Base-by-base conservation (phyloP, 305 asterid genomes). In the Fraxinus floribunda region DNA sequence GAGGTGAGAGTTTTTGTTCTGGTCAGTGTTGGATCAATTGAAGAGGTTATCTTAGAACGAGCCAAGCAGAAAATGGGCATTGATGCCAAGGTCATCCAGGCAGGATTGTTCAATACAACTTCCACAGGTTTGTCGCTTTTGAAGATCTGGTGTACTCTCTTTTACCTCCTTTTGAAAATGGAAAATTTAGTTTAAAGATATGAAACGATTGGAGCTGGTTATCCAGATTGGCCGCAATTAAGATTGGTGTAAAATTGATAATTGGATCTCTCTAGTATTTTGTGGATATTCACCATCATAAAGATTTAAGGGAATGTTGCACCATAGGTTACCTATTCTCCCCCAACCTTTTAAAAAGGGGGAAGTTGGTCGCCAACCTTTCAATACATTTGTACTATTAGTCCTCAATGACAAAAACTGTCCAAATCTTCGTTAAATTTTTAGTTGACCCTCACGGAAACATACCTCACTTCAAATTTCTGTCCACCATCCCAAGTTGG, bases 41-140 rank as follows among this genome's bases (percentile, higher is more conserved):
- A 97, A 88, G 99, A 97, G 89, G 98, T 94, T 64, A 94, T 97
- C 82, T 84, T 97, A 81, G 99, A 94, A 86, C 94, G 99, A 83
- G 99, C 99, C 57, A 94, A 94, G 88, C 98, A 97, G 92, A 97
- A 97, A 89, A 94, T 92, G 98, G 99, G 98, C 71, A 94, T 97
- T 77, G 99, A 97, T 79, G 99, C 99, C 4, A 94, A 94, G 89
- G 99, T 97, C 88, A 97, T 97, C 88, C 99, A 97, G 89, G 98
- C 98, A 7, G 99, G 99, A 82, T 80, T 94, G 90, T 94, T 97
- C 89, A 96, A 96, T 88, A 96, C 97, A 75, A 96, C 98, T 81
- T 96, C 99, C 84, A 96, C 98, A 89, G 98, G 98, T 94, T 88
- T 84, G 95, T 85, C 82, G 1, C 24, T 83, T 79, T 78, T 73